Evolutionary conservation across 768 basidiomycete species (phyloP).

Genomic region (Sporobolomyces roseus): DNA sequence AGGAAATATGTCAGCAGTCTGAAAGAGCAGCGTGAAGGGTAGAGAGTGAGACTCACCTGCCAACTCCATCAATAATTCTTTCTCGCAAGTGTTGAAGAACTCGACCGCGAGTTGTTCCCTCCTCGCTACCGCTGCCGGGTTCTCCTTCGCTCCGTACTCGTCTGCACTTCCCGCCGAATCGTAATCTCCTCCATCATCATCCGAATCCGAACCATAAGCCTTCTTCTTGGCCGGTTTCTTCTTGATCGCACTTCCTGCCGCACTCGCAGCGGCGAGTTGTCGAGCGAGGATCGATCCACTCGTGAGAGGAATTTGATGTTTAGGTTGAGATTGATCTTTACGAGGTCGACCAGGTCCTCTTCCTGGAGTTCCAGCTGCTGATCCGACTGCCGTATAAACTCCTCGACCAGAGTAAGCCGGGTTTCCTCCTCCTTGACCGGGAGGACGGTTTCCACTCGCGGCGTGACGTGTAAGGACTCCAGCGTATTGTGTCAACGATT

Average conservation of each 20-base stretch:
- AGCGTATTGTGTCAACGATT: slow-evolving; percentile 20
- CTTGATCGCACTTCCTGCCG: neutral
- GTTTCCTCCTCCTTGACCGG: slow-evolving; percentile 6
- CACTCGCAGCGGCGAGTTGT: slow-evolving; percentile 20
- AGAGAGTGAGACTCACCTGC: slow-evolving; percentile 13
- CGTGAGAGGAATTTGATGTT: slow-evolving; percentile 16
- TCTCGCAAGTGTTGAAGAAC: slow-evolving; percentile 52
- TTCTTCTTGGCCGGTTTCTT: slow-evolving; percentile 31
- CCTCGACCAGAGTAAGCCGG: slow-evolving; percentile 5
- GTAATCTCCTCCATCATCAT: slow-evolving; percentile 44
- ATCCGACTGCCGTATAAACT: too few species aligned
- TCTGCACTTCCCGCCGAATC: slow-evolving; percentile 39
- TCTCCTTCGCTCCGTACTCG: slow-evolving; percentile 36
- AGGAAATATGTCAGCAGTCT: too few species aligned
- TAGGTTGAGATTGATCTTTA: slow-evolving; percentile 3
- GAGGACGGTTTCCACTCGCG: neutral
- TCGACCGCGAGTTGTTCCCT: slow-evolving; percentile 43
- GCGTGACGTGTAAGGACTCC: slow-evolving; percentile 6
- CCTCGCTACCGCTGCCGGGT: slow-evolving; percentile 27
- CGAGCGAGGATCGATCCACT: slow-evolving; percentile 35
- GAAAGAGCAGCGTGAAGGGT: neutral
- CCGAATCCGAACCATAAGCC: slow-evolving; percentile 36
- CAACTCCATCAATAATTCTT: slow-evolving; percentile 51
- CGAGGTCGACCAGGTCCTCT: slow-evolving; percentile 1
- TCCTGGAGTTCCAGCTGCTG: too few species aligned